These are phyloP conservation scores for Asterionellopsis glacialis DNA, from an alignment of 108 stramenopile species.

Conservation along the genomic window DNA sequence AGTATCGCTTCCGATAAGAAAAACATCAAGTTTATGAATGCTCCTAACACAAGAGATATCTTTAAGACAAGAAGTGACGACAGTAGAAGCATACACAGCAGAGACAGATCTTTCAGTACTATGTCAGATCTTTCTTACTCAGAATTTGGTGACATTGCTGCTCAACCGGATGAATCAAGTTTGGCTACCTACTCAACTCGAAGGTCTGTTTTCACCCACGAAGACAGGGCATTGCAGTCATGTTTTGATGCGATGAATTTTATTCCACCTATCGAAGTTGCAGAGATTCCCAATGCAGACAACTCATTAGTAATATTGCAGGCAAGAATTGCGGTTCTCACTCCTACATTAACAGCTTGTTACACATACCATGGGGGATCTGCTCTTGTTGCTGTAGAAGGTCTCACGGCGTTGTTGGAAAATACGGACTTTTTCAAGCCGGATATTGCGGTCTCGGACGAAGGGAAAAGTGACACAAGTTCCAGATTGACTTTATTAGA, in stretches of 20 bases:
- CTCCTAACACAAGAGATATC: no score
- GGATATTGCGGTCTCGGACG: slow-evolving; percentile 46
- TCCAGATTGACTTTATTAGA: slow-evolving; percentile 66
- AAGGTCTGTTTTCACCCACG: background rate
- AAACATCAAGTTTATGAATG: background rate
- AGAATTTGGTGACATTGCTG: no score
- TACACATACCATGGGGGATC: slow-evolving; percentile 85
- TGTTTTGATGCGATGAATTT: slow-evolving; percentile 65
- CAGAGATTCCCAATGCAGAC: background rate
- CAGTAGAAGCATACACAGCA: no score
- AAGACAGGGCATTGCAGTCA: slow-evolving; percentile 33
- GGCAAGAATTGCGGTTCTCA: slow-evolving; percentile 51
- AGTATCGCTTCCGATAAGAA: background rate
- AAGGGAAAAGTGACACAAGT: slow-evolving; percentile 12
- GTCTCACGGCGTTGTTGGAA: slow-evolving; percentile 58
- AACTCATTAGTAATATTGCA: slow-evolving; percentile 25
- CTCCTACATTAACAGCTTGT: slow-evolving; percentile 82
- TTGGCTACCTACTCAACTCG: no score
- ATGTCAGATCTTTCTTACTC: no score
- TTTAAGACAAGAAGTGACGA: no score
- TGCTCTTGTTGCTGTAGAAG: slow-evolving; percentile 75
- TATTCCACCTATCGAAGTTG: slow-evolving; percentile 55
- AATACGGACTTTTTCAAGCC: slow-evolving; percentile 60
- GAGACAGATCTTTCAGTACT: no score
- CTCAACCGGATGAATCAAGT: no score